phyloP scores from a whole-genome alignment of 257 asterid species.

The Solanum peruvianum region DNA sequence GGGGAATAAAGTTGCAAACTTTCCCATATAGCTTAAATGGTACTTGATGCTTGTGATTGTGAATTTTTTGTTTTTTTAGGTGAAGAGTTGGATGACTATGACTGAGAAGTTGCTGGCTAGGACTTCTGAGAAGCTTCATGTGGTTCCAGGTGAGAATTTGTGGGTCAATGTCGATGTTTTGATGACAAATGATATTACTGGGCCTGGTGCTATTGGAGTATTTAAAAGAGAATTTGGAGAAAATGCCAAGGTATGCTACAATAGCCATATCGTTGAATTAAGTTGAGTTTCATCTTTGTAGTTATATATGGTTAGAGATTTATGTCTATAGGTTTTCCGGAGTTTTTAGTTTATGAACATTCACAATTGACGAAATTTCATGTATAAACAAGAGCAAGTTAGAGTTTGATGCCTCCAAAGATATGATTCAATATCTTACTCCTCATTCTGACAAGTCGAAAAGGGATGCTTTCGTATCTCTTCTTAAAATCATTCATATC shows the following conservation, averaged over 20 bases:
- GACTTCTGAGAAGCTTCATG: conserved; percentile 61
- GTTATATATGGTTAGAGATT: background rate
- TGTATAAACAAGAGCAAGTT: background rate
- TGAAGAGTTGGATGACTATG: conserved; percentile 84
- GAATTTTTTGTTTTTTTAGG: conserved; percentile 20
- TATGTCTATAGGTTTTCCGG: background rate
- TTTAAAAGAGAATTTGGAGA: conserved; percentile 87
- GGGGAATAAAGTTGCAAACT: background rate
- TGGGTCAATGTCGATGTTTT: conserved; percentile 84
- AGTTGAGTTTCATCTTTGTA: background rate
- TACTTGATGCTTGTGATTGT: background rate
- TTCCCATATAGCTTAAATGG: background rate
- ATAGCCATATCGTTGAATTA: background rate
- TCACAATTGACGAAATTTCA: background rate
- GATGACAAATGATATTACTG: conserved; percentile 96
- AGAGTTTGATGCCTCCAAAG: background rate
- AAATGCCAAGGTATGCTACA: conserved; percentile 64
- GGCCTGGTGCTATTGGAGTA: conserved; percentile 73
- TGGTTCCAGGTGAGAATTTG: conserved; percentile 84
- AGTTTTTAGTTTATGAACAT: background rate
- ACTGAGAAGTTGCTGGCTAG: conserved; percentile 87
- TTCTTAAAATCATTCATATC: background rate
- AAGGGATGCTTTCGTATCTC: background rate
- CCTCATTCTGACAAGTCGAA: background rate
- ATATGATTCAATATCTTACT: background rate